Evolutionary conservation across 352 stramenopile genomes (phyloP), one percentile per base, ranked within the genome.

Genomic region (Blastocystis sp.): DNA sequence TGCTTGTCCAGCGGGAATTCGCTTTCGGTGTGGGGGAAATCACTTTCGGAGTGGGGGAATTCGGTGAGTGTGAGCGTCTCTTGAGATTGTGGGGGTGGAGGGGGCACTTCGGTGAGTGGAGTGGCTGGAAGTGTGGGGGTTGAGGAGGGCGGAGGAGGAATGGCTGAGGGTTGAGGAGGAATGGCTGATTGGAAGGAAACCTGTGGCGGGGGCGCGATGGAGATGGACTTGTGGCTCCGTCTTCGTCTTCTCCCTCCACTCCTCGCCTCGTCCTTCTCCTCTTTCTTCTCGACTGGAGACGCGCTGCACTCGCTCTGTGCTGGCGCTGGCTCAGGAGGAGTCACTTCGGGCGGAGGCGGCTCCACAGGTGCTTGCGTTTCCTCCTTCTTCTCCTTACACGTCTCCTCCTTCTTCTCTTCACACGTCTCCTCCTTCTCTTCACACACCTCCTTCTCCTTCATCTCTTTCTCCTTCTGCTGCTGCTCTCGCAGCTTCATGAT

Each of bases 1-100:
- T 55, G 16, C 19, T 61, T n/a, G 33, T 85, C 74, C 13, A 85
- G 55, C 59, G 74, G 55, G 35, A 85, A 85, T 24, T 35, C 31
- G n/a, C n/a, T n/a, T n/a, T n/a, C n/a, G n/a, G n/a, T n/a, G n/a
- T n/a, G n/a, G n/a, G n/a, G n/a, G n/a, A n/a, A n/a, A n/a, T n/a
- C n/a, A n/a, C n/a, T n/a, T n/a, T n/a, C n/a, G n/a, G n/a, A n/a
- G n/a, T n/a, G n/a, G n/a, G n/a, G n/a, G n/a, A n/a, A n/a, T n/a
- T n/a, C n/a, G n/a, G n/a, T n/a, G n/a, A n/a, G n/a, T n/a, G n/a
- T n/a, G n/a, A n/a, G n/a, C n/a, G n/a, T n/a, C n/a, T n/a, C n/a
- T n/a, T n/a, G n/a, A n/a, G n/a, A n/a, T 55, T 55, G 6, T 55
- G 45, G 9, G 45, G 45, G 6, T 55, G 9, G 45, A 19, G 45